phyloP scores from a whole-genome alignment of 805 yeast genomes.

The Grigorovia humatica region DNA sequence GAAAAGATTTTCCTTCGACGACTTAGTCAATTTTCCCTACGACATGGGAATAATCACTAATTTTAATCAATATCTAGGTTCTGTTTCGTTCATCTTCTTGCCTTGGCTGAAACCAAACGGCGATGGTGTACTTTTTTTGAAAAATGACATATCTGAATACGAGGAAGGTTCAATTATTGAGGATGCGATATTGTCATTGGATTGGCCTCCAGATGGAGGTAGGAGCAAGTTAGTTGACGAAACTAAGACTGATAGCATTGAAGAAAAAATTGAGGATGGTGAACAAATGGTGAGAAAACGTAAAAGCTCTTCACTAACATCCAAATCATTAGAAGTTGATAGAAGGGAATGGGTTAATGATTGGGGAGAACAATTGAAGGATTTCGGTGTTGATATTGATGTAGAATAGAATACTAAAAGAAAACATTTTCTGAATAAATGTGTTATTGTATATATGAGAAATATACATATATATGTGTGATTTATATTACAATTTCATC shows the following conservation, averaged over 20 bases:
- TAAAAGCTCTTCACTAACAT: slow-evolving; percentile 23
- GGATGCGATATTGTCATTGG: slow-evolving; percentile 53
- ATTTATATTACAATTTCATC: background rate
- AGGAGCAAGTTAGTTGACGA: slow-evolving; percentile 14
- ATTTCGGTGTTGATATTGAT: slow-evolving; percentile 79
- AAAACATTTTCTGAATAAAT: background rate
- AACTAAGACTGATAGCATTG: slow-evolving; percentile 6
- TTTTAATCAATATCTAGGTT: slow-evolving; percentile 44
- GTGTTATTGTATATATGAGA: background rate
- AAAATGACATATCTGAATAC: slow-evolving; percentile 40
- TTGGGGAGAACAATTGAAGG: slow-evolving; percentile 75
- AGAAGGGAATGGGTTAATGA: slow-evolving; percentile 58
- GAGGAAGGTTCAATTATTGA: slow-evolving; percentile 22
- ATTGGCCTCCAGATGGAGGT: slow-evolving; percentile 93
- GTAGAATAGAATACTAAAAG: slow-evolving; percentile 34
- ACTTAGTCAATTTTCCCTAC: slow-evolving; percentile 68
- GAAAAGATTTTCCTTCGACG: slow-evolving; percentile 41
- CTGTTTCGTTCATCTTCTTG: slow-evolving; percentile 51
- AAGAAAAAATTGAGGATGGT: slow-evolving; percentile 16
- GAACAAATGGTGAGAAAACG: slow-evolving; percentile 26
- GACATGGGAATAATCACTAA: slow-evolving; percentile 57
- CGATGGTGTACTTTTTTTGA: slow-evolving; percentile 48
- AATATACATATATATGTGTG: background rate
- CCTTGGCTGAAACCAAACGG: slow-evolving; percentile 62
- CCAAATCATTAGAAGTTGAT: slow-evolving; percentile 14